Conservation (phyloP, 345 rosid species). For the Heritiera littoralis region DNA sequence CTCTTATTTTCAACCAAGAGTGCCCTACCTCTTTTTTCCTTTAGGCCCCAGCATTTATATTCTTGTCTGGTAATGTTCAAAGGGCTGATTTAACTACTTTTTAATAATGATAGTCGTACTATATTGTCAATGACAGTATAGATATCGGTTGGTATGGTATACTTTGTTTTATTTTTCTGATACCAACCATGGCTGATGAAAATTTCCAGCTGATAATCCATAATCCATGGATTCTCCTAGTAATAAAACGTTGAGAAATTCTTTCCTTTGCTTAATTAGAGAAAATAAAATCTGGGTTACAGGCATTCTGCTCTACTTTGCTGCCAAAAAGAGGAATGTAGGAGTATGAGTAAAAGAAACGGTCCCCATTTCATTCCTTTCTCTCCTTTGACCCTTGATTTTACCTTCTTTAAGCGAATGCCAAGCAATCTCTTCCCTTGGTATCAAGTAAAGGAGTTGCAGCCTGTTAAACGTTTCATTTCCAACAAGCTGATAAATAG, state of each 20-base stretch:
- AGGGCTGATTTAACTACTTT: background rate
- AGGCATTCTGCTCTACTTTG: background rate
- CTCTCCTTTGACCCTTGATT: background rate
- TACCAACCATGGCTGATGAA: background rate
- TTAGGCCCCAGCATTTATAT: background rate
- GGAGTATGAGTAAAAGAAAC: background rate
- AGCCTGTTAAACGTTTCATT: background rate
- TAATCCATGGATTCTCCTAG: background rate
- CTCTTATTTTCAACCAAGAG: background rate
- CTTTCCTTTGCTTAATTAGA: background rate
- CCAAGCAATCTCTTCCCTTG: constrained; percentile 31
- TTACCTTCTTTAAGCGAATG: background rate
- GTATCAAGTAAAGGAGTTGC: constrained; percentile 11
- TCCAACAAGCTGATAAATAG: background rate
- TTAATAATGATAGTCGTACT: background rate
- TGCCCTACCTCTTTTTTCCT: background rate
- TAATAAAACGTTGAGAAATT: background rate
- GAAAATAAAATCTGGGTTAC: constrained; percentile 3
- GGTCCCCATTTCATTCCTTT: constrained; percentile 23
- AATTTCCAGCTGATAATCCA: constrained; percentile 10
- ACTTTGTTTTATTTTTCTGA: background rate
- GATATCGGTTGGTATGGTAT: background rate
- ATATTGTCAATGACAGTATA: background rate
- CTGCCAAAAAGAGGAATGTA: constrained; percentile 12
- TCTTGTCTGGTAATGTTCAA: background rate